A percentile compares a stretch with the other conserved stretches of the same genome.
These are phyloP conservation scores for Phytopythium oedochilum DNA, from an alignment of 352 stramenopile species.

Conservation along the genomic window DNA sequence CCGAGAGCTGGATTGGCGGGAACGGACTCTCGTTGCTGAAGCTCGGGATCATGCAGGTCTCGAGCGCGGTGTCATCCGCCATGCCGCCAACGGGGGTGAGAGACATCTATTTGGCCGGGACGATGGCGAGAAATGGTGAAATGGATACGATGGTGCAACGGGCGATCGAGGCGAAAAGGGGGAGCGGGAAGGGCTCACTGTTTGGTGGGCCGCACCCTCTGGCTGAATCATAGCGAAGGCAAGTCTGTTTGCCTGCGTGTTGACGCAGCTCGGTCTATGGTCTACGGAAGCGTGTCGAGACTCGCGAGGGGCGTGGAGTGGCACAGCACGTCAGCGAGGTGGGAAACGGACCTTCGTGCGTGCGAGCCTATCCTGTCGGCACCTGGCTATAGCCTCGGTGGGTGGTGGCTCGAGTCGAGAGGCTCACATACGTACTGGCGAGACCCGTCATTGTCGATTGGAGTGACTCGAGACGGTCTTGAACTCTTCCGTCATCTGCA, in stretches of 20 bases:
- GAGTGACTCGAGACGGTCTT: too few species aligned
- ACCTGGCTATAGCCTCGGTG: too few species aligned
- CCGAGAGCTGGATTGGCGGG: conserved; percentile 14
- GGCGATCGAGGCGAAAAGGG: background rate
- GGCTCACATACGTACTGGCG: too few species aligned
- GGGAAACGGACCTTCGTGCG: background rate
- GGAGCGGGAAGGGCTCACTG: background rate
- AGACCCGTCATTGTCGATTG: too few species aligned
- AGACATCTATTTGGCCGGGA: too few species aligned
- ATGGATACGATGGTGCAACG: background rate
- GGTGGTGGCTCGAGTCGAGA: too few species aligned
- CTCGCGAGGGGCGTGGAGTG: too few species aligned
- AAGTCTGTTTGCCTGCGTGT: background rate
- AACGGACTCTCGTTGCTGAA: conserved; percentile 20
- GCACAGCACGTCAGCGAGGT: too few species aligned
- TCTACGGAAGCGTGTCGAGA: too few species aligned
- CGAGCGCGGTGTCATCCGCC: background rate
- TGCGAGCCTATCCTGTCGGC: background rate
- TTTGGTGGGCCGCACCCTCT: background rate
- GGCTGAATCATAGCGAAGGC: background rate
- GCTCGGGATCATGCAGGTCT: background rate
- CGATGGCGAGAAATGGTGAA: background rate
- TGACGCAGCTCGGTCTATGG: too few species aligned
- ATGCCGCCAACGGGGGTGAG: background rate
- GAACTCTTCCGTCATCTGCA: too few species aligned